Percentiles rank a stretch among this genome's conserved stretches.
Evolutionary conservation across 2,329 filamentous ascomycete species (phyloP).

Genomic region (Pseudomassariella vexata): DNA sequence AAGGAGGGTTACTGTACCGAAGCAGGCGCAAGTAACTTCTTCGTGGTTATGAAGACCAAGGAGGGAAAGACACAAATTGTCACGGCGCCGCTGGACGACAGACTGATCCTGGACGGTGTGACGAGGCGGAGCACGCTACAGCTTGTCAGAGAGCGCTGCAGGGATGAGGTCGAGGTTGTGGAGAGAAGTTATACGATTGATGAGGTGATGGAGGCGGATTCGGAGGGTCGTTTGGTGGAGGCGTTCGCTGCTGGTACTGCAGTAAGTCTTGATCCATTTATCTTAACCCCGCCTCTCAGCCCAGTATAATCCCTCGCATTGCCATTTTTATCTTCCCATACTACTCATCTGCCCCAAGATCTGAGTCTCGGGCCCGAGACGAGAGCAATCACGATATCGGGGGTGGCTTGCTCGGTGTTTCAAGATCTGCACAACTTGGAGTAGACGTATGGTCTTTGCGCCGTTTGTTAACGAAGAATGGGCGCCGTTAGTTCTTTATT

Average conservation of each 20-base stretch:
- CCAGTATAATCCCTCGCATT: too few species aligned
- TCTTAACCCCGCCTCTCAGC: not conserved
- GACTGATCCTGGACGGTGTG: constrained; percentile 81
- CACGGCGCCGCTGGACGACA: constrained; percentile 76
- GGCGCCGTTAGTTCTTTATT: constrained; percentile 71
- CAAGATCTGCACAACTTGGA: too few species aligned
- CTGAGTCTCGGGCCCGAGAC: too few species aligned
- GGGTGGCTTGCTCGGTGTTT: too few species aligned
- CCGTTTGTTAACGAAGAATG: constrained; percentile 7
- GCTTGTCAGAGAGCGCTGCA: constrained; percentile 59
- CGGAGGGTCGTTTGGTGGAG: constrained; percentile 75
- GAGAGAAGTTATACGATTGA: constrained; percentile 79
- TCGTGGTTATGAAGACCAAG: constrained; percentile 69
- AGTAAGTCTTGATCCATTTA: too few species aligned
- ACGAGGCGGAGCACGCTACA: constrained; percentile 78
- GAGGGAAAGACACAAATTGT: constrained; percentile 64
- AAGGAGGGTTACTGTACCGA: constrained; percentile 75
- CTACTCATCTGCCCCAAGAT: not conserved
- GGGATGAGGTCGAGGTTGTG: constrained; percentile 59
- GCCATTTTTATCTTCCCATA: not conserved
- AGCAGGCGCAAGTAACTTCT: constrained; percentile 89
- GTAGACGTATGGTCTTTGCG: not conserved
- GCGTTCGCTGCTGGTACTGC: constrained; percentile 85
- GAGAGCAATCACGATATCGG: too few species aligned
- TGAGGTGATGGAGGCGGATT: constrained; percentile 66